Evolutionary conservation across 2,329 filamentous ascomycete genomes (phyloP), one percentile per base, ranked within the genome.

Genomic region (Fusarium sp.): DNA sequence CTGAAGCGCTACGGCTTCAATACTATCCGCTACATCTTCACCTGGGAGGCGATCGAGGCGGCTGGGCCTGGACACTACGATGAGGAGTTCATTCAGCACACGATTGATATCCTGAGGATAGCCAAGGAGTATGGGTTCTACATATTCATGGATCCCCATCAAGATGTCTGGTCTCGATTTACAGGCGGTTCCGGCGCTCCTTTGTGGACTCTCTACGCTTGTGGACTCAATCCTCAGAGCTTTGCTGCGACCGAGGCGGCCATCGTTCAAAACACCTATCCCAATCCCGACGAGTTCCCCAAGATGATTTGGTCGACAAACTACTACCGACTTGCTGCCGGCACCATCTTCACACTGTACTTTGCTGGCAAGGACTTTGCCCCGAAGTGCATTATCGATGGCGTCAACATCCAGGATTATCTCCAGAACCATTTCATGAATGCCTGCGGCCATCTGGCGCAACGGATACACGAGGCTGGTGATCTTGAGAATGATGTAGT

Each of bases 301-400:
- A 98, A 98, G 85, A 99, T 99, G 97, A 96, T 98, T 67, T 99
- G 97, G 97, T 95, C 96, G 18, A 98, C 97, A 61, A 99, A 99
- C 81, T 99, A 99, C 83, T 93, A 91, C 71, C 91, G 97, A 27
- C 87, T 98, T 59, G 95, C 93, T 4, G 94, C 93, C 59, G 94
- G 95, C 75, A 95, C 95, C 54, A 95, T 98, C 76, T 98, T 98
- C 81, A 98, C 96, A 0, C 85, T 98, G 61, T 99, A 98, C 85
- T 99, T 97, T 82, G 95, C 89, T 10, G 97, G 97, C 39, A 91
- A 88, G 73, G 94, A 97, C 78, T 98, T 98, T 85, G 94, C 97
- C 1, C 97, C 97, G 5, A 98, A 98, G 80, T 98, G 96, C 76
- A 93, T 98, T 76, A 96, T 99, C 66, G 92, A 99, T 81, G 95